These are phyloP conservation scores for Diaporthe vexans DNA, from an alignment of 2,329 filamentous ascomycete genomes.

Conservation along the genomic window DNA sequence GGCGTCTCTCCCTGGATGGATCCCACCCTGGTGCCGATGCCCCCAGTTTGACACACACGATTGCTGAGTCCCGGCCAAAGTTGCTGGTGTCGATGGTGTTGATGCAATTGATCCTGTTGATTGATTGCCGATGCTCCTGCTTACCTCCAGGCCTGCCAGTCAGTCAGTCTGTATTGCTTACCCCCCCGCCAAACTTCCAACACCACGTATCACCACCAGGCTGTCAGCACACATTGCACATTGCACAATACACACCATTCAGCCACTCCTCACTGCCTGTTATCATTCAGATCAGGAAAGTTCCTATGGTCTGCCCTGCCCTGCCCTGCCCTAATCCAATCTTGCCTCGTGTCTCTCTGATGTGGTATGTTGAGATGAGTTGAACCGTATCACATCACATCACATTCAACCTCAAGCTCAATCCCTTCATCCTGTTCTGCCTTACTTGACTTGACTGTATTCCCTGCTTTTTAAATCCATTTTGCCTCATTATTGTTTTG, in stretches of 20 bases:
- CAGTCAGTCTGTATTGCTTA: not conserved
- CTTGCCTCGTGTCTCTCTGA: not conserved
- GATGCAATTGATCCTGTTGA: slow-evolving; percentile 9
- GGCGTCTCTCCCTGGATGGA: slow-evolving; percentile 14
- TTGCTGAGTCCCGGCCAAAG: not conserved
- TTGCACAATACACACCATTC: not conserved
- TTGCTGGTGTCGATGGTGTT: slow-evolving; percentile 18
- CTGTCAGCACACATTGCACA: slow-evolving; percentile 1
- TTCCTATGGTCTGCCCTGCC: not conserved
- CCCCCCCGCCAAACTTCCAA: not conserved
- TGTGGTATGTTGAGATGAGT: not conserved
- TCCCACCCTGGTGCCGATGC: slow-evolving; percentile 25
- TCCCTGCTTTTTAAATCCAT: not conserved
- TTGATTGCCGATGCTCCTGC: not conserved
- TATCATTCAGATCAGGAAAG: not conserved
- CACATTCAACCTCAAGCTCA: not conserved
- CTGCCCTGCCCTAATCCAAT: not conserved
- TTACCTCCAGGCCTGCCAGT: not conserved
- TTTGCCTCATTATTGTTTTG: not conserved
- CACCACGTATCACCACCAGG: not conserved
- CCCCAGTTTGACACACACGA: slow-evolving; percentile 14
- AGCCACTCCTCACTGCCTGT: not conserved
- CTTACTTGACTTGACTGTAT: not conserved
- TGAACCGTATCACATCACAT: not conserved
- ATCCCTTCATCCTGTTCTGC: not conserved